Base-by-base conservation (phyloP, 164 flowering plant species). In the Berberis thunbergii region DNA sequence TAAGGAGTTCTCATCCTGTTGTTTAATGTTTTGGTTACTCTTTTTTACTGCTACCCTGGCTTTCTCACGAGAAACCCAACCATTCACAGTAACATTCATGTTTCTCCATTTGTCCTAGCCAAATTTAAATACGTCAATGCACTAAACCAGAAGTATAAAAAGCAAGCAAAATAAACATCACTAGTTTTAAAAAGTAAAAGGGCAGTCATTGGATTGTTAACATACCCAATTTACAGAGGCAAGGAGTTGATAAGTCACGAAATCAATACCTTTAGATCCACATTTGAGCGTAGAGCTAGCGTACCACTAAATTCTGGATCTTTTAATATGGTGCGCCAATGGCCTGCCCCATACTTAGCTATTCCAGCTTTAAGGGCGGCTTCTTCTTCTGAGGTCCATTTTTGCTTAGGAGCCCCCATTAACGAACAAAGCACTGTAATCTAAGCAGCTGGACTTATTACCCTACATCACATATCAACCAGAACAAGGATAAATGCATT, bases 331-430 rank as follows among this genome's bases (percentile, higher is more conserved):
- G 96, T 92, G n/a, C 96, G 89, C 97, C 98, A 92, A 72, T 89
- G 89, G 2, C 98, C 97, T 39, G 89, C 83, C 59, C 98, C 98
- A 75, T 92, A 94, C 70, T 90, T 92, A 41, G 75, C 73, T 52
- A 92, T 88, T 58, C 96, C 98, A 72, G 96, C 87, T 75, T 83
- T 89, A 8, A 92, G 85, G 10, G 98, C 98, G n/a, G 83, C 74
- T 82, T 92, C 98, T 78, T 92, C 97, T 70, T 89, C 98, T 56
- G 77, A 43, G 39, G 96, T 92, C 98, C 98, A 92, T 60, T 86
- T 92, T 69, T 92, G 97, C 81, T 89, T 92, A 26, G 97, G 96
- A 67, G 98, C 97, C 55, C 96, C 98, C 98, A 92, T 92, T 11
- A 58, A 56, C 26, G 26, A 40, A 66, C 41, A 8, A 46, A 4